Conservation (phyloP, 768 basidiomycete genomes). For the Boletus subparvulus region DNA sequence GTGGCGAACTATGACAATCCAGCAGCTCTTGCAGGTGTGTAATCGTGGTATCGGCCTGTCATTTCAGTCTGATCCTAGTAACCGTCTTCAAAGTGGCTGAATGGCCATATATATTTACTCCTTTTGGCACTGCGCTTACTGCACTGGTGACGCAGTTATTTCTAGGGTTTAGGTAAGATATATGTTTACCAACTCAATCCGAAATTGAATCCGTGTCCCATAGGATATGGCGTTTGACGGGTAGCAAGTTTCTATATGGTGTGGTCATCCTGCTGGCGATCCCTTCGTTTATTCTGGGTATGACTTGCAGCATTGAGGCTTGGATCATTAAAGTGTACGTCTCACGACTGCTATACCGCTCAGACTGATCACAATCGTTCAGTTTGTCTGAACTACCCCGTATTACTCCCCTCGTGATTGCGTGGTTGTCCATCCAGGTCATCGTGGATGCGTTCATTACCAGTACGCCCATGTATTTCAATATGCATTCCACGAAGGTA, state of each 20-base stretch:
- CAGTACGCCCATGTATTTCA: not conserved
- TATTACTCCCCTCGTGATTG: slow-evolving; percentile 43
- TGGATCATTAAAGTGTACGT: slow-evolving; percentile 44
- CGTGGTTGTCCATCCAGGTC: slow-evolving; percentile 49
- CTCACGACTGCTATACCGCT: not conserved
- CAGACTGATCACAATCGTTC: not conserved
- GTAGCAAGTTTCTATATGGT: slow-evolving; percentile 26
- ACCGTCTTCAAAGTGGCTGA: slow-evolving; percentile 32
- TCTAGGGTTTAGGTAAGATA: slow-evolving; percentile 43
- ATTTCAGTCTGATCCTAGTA: not conserved
- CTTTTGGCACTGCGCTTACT: slow-evolving; percentile 44
- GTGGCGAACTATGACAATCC: slow-evolving; percentile 18
- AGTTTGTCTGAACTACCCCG: slow-evolving; percentile 44
- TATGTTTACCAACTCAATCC: too few species aligned
- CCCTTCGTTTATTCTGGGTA: slow-evolving; percentile 43
- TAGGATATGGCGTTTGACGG: slow-evolving; percentile 21
- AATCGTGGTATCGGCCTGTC: not conserved
- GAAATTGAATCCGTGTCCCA: not conserved
- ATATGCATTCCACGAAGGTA: too few species aligned
- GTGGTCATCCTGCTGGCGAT: slow-evolving; percentile 38
- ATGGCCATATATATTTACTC: slow-evolving; percentile 55
- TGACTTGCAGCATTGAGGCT: slow-evolving; percentile 43
- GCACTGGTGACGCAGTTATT: slow-evolving; percentile 53
- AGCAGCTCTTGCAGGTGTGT: slow-evolving; percentile 10
- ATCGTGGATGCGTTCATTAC: slow-evolving; percentile 38